Evolutionary conservation across 1,284 basidiomycete genomes (phyloP).

Genomic region (Marasmius oreades): DNA sequence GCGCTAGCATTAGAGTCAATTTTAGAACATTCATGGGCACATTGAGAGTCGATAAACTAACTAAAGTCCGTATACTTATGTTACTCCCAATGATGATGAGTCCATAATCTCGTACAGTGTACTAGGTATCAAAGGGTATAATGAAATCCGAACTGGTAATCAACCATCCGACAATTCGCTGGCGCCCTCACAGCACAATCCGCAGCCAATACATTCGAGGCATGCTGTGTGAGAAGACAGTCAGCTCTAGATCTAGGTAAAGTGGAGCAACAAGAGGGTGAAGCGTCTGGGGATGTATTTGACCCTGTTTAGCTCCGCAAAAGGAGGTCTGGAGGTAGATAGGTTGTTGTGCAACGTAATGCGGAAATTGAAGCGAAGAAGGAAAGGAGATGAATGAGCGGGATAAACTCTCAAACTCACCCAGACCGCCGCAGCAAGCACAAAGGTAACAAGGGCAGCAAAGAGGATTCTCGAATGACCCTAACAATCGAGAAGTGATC

Average conservation of each 20-base stretch:
- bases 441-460: slow-evolving; percentile 66
- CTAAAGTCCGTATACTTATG: too few relatives aligned
- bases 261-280: background rate
- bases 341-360: background rate
- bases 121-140: too few relatives aligned
- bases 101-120: too few relatives aligned
- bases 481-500: slow-evolving; percentile 24
- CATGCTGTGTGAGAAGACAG: slow-evolving; percentile 32
- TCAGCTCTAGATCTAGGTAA: background rate
- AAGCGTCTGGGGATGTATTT: too few relatives aligned
- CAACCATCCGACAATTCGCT: slow-evolving; percentile 24
- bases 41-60: too few relatives aligned
- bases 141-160: too few relatives aligned
- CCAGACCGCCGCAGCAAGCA: slow-evolving; percentile 61
- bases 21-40: too few relatives aligned
- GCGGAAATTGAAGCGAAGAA: slow-evolving; percentile 1
- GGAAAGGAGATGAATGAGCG: background rate
- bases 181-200: slow-evolving; percentile 47
- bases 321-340: slow-evolving; percentile 13
- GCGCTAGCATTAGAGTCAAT: too few relatives aligned
- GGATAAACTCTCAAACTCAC: slow-evolving; percentile 32
- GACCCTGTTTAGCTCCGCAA: too few relatives aligned
- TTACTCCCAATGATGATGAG: too few relatives aligned
- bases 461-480: slow-evolving; percentile 53
- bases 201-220: slow-evolving; percentile 53